Percentiles rank a stretch among this genome's conserved stretches.
phyloP scores from a whole-genome alignment of 2,329 filamentous ascomycete genomes.

The Biscogniauxia sp. region DNA sequence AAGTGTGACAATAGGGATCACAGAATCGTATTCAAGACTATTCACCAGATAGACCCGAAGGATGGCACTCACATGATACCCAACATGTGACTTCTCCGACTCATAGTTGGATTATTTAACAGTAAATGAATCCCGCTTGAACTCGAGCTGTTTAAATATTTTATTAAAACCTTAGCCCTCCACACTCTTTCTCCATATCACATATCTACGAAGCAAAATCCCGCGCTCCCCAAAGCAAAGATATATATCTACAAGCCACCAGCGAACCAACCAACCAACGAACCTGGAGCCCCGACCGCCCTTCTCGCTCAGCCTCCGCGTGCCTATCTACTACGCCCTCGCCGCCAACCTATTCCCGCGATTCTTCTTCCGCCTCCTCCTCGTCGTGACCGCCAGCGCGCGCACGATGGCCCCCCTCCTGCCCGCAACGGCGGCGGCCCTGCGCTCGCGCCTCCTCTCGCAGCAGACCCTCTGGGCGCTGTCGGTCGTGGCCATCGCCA shows the following conservation, averaged over 20 bases:
- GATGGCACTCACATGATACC: too few species aligned
- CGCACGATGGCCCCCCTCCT: not conserved
- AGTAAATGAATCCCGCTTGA: too few species aligned
- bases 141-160: too few species aligned
- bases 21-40: too few species aligned
- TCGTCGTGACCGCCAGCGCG: not conserved
- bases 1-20: too few species aligned
- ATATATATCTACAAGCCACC: not conserved
- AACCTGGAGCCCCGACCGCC: not conserved
- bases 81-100: too few species aligned
- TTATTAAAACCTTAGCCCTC: too few species aligned
- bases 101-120: too few species aligned
- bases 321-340: not conserved
- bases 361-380: not conserved
- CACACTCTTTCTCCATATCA: too few species aligned
- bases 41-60: too few species aligned
- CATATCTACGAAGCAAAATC: too few species aligned
- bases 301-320: not conserved
- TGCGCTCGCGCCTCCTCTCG: not conserved
- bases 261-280: not conserved
- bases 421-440: too few species aligned
- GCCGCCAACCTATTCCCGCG: not conserved
- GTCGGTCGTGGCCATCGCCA: not conserved
- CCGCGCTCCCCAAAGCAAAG: not conserved
- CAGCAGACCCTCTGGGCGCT: constrained; percentile 5